A percentile compares a stretch with the other conserved stretches of the same genome.
Evolutionary conservation across 257 asterid species (phyloP).

Genomic region (Ballota nigra): DNA sequence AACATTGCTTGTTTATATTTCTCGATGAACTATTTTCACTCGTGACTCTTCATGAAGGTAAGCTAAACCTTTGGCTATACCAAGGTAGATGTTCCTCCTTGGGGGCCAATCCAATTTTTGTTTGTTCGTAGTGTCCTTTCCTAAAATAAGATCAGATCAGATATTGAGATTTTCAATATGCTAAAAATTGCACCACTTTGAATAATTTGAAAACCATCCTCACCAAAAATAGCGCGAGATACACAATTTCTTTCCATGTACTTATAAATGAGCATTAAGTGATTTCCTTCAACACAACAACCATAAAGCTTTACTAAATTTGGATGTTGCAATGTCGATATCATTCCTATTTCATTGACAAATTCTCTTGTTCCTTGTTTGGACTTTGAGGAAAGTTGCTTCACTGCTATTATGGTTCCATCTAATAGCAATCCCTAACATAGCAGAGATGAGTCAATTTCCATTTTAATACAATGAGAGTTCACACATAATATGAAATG

Average conservation of each 20-base stretch:
- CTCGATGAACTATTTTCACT: conserved; percentile 84
- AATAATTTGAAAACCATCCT: conserved; percentile 18
- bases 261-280: conserved; percentile 67
- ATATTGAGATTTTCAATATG: not conserved
- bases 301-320: conserved; percentile 89
- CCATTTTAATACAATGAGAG: conserved; percentile 1
- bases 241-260: conserved; percentile 88
- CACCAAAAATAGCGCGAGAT: conserved; percentile 80
- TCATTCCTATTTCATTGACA: conserved; percentile 86
- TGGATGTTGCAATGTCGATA: conserved; percentile 74
- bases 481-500: not conserved
- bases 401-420: conserved; percentile 87
- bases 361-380: conserved; percentile 90
- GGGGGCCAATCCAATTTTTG: conserved; percentile 76
- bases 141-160: conserved; percentile 30
- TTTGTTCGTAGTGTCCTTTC: conserved; percentile 41
- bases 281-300: conserved; percentile 88
- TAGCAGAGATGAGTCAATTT: not conserved
- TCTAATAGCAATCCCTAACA: conserved; percentile 69
- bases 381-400: conserved; percentile 89
- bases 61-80: conserved; percentile 77
- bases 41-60: conserved; percentile 89
- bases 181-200: not conserved
- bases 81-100: conserved; percentile 68
- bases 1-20: conserved; percentile 81